These are phyloP conservation scores for Glycine soja DNA, from an alignment of 306 rosid species.

Conservation along the genomic window DNA sequence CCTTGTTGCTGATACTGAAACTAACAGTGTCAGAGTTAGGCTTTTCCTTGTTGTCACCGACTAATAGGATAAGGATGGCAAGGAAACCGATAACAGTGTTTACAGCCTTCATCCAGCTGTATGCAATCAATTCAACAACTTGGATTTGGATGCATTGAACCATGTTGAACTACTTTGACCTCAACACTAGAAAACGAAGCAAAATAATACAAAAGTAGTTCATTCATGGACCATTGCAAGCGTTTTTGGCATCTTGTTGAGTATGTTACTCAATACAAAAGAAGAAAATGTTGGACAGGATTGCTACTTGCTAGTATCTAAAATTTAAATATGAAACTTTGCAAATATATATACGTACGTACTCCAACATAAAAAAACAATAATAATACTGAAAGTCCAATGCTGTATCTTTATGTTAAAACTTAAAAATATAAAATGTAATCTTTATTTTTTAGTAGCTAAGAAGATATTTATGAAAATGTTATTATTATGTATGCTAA, in stretches of 20 bases:
- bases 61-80: conserved; percentile 41
- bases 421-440: no score
- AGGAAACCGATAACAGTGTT: not conserved
- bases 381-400: no score
- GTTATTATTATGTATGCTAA: not conserved
- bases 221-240: not conserved
- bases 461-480: not conserved
- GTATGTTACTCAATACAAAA: not conserved
- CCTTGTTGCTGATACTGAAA: not conserved
- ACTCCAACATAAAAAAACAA: no score
- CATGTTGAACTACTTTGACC: not conserved
- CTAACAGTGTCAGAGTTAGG: not conserved
- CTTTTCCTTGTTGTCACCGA: not conserved
- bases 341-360: no score
- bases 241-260: not conserved
- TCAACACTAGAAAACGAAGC: no score
- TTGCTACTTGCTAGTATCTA: not conserved
- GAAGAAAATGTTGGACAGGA: not conserved
- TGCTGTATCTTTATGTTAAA: no score
- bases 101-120: conserved; percentile 56
- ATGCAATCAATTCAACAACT: conserved; percentile 41
- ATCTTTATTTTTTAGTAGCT: not conserved
- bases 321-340: not conserved
- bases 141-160: not conserved
- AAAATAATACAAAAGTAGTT: not conserved